Conservation (phyloP, 345 rosid species). For the Moricandia arvensis region DNA sequence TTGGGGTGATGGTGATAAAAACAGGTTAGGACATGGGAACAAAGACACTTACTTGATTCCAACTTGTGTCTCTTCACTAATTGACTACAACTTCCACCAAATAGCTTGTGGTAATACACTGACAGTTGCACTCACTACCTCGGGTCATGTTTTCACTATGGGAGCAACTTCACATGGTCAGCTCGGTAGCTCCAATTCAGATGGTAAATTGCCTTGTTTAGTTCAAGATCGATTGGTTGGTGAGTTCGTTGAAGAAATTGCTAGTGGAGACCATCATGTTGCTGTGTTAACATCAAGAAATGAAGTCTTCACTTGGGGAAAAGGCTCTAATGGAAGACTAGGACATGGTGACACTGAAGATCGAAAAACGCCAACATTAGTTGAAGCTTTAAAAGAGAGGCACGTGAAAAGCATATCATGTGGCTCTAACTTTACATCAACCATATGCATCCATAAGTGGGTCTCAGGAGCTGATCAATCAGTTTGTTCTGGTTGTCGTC, state of each 20-base stretch:
- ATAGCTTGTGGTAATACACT: conserved; percentile 80
- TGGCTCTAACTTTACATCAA: conserved; percentile 86
- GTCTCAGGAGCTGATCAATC: conserved; percentile 93
- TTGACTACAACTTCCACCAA: conserved; percentile 89
- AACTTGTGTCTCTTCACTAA: conserved; percentile 76
- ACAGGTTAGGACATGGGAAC: conserved; percentile 89
- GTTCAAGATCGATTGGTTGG: conserved; percentile 88
- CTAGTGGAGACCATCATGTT: conserved; percentile 88
- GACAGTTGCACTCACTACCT: conserved; percentile 89
- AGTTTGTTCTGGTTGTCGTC: conserved; percentile 86
- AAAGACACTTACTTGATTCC: conserved; percentile 82
- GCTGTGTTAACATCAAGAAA: conserved; percentile 86
- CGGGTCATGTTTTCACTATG: conserved; percentile 92
- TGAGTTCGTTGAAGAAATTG: conserved; percentile 90
- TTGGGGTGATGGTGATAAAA: conserved; percentile 95
- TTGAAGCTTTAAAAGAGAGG: conserved; percentile 77
- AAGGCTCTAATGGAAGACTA: conserved; percentile 79
- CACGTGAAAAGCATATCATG: conserved; percentile 91
- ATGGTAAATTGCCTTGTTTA: conserved; percentile 72
- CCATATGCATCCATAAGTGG: conserved; percentile 96
- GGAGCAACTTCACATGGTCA: conserved; percentile 79
- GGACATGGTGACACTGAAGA: conserved; percentile 92
- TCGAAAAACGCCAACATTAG: conserved; percentile 66
- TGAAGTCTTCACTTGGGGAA: conserved; percentile 96
- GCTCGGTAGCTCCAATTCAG: conserved; percentile 62